Conservation (phyloP, 257 asterid species). For the Jacaranda copaia region DNA sequence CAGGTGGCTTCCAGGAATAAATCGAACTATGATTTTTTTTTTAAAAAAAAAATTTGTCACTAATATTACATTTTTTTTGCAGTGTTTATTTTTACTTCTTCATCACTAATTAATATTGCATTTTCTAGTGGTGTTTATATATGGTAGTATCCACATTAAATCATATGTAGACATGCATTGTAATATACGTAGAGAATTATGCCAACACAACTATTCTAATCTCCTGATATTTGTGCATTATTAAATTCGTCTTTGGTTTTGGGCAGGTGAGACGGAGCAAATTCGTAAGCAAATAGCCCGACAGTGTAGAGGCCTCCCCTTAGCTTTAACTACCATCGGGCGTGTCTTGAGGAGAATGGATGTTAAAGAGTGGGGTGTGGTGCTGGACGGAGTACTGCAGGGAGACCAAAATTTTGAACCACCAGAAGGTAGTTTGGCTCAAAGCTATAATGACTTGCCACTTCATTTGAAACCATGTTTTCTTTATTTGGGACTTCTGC, state of each 20-base stretch:
- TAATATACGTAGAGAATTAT: not conserved
- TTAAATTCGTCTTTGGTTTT: not conserved
- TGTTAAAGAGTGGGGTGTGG: not conserved
- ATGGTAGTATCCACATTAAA: not conserved
- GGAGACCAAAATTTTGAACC: not conserved
- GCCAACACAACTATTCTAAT: not conserved
- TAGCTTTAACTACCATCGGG: not conserved
- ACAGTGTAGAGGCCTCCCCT: conserved; percentile 18
- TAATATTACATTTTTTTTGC: no score
- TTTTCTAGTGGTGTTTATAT: no score
- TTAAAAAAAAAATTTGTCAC: no score
- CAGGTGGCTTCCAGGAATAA: no score
- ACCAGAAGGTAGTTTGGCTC: not conserved
- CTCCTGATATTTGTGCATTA: not conserved
- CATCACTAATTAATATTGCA: no score
- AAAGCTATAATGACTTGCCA: conserved; percentile 14
- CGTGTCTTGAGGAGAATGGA: not conserved
- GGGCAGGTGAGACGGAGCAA: not conserved
- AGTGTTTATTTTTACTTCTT: no score
- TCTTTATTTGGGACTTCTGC: conserved; percentile 27
- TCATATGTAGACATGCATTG: not conserved
- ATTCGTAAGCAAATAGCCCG: not conserved
- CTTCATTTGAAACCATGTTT: conserved; percentile 24
- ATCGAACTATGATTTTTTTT: no score
- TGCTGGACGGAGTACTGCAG: not conserved